Percentiles rank a stretch among this genome's conserved stretches.
Evolutionary conservation across 2,329 filamentous ascomycete species (phyloP).

Genomic region (Clarireedia sp.): DNA sequence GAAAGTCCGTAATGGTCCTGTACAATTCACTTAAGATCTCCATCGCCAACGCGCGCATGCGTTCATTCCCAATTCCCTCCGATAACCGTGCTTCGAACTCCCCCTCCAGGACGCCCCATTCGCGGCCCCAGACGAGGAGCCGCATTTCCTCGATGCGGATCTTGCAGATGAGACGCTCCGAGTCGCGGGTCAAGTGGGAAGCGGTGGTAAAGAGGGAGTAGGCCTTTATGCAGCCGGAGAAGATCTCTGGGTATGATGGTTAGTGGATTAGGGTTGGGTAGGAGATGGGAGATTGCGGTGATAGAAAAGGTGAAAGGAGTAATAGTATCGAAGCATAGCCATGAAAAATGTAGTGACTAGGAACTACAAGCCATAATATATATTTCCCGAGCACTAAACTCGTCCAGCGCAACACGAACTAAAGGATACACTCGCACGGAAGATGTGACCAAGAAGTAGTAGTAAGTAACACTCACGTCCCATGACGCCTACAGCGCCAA

Average conservation of each 20-base stretch:
- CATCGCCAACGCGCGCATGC: constrained; percentile 33
- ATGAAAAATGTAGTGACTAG: too few species aligned
- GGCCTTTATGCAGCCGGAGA: constrained; percentile 39
- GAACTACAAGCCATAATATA: too few species aligned
- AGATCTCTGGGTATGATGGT: constrained; percentile 28
- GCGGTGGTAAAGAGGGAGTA: constrained; percentile 39
- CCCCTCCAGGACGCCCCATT: constrained; percentile 42
- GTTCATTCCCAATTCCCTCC: constrained; percentile 29
- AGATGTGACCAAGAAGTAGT: too few species aligned
- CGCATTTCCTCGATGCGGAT: constrained; percentile 44
- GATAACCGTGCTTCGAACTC: constrained; percentile 31
- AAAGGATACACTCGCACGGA: too few species aligned
- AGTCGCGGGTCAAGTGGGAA: constrained; percentile 35
- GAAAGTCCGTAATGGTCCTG: constrained; percentile 38
- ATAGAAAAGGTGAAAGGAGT: too few species aligned
- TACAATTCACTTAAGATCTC: constrained; percentile 38
- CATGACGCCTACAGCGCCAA: constrained; percentile 38
- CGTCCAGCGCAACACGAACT: too few species aligned
- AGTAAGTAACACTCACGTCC: constrained; percentile 23
- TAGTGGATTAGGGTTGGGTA: too few species aligned
- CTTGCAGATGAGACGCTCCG: constrained; percentile 39
- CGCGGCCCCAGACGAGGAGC: constrained; percentile 39
- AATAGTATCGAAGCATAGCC: too few species aligned
- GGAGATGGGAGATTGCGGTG: too few species aligned
- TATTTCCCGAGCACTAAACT: too few species aligned